Evolutionary conservation across 2,329 filamentous ascomycete genomes (phyloP).

Genomic region (Pseudovirgaria hyperparasitica): DNA sequence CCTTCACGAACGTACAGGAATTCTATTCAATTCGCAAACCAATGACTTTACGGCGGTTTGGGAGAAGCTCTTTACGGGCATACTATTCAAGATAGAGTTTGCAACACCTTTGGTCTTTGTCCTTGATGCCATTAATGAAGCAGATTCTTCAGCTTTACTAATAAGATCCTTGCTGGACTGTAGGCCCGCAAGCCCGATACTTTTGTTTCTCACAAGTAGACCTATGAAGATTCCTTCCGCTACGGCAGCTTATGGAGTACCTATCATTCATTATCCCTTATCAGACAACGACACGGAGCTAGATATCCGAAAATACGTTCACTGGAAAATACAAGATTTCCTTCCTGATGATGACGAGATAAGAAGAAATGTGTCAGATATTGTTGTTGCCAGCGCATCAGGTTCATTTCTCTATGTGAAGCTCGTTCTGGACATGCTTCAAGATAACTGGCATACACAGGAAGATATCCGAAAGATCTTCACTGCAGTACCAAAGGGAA

Average conservation of each 20-base stretch:
- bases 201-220: constrained; percentile 3
- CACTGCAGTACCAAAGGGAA: constrained; percentile 2
- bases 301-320: constrained; percentile 4
- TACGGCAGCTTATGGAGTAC: not conserved
- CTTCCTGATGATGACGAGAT: constrained; percentile 2
- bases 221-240: constrained; percentile 1
- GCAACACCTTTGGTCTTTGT: constrained; percentile 2
- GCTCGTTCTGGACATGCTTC: constrained; percentile 3
- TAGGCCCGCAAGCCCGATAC: not conserved
- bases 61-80: constrained; percentile 2
- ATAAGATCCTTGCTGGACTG: constrained; percentile 1
- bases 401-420: constrained; percentile 3
- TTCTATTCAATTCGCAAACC: not conserved
- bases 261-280: not conserved
- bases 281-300: constrained; percentile 1
- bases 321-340: constrained; percentile 2
- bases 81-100: constrained; percentile 1
- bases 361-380: no score
- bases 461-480: constrained; percentile 2
- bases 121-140: constrained; percentile 4
- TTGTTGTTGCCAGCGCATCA: constrained; percentile 2
- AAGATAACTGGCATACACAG: not conserved
- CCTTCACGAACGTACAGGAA: constrained; percentile 1
- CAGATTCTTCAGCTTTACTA: not conserved
- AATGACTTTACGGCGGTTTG: constrained; percentile 1